Percentiles rank a stretch among this genome's conserved stretches.
These are phyloP conservation scores for Astragalus membranaceus DNA, from an alignment of 306 rosid genomes.

Conservation along the genomic window DNA sequence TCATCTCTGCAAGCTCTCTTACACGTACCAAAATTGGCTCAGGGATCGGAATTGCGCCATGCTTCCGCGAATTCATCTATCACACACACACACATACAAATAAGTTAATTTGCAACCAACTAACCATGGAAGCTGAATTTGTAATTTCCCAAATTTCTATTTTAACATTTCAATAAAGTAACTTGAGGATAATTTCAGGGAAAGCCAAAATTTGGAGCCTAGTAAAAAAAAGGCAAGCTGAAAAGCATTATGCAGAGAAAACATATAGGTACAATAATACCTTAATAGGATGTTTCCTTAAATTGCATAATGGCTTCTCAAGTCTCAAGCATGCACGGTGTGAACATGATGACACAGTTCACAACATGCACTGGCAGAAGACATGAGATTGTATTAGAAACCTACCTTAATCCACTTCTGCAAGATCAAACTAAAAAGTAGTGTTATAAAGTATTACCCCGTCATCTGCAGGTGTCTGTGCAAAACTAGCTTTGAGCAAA, in stretches of 20 bases:
- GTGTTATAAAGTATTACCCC: slow-evolving; percentile 46
- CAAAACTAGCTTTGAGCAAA: slow-evolving; percentile 84
- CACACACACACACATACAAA: background rate
- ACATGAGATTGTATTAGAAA: background rate
- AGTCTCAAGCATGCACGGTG: background rate
- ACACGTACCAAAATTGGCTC: slow-evolving; percentile 60
- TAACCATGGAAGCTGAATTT: background rate
- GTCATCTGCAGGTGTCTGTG: slow-evolving; percentile 67
- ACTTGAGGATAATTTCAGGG: background rate
- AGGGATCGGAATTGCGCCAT: slow-evolving; percentile 69
- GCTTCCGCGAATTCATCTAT: slow-evolving; percentile 77
- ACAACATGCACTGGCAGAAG: background rate
- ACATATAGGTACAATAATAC: background rate
- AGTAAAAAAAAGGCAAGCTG: background rate
- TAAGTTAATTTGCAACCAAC: background rate
- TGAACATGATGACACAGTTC: slow-evolving; percentile 5
- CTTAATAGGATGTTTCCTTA: background rate
- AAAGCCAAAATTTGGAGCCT: background rate
- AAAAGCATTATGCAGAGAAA: background rate
- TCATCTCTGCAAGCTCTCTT: slow-evolving; percentile 88
- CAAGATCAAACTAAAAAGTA: slow-evolving; percentile 1
- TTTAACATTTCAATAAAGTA: background rate
- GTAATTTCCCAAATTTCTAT: background rate
- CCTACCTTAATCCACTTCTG: slow-evolving; percentile 4
- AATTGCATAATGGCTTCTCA: background rate